Percentiles rank a stretch among this genome's conserved stretches.
Conservation (phyloP, 768 basidiomycete species). For the Kwoniella sp. region DNA sequence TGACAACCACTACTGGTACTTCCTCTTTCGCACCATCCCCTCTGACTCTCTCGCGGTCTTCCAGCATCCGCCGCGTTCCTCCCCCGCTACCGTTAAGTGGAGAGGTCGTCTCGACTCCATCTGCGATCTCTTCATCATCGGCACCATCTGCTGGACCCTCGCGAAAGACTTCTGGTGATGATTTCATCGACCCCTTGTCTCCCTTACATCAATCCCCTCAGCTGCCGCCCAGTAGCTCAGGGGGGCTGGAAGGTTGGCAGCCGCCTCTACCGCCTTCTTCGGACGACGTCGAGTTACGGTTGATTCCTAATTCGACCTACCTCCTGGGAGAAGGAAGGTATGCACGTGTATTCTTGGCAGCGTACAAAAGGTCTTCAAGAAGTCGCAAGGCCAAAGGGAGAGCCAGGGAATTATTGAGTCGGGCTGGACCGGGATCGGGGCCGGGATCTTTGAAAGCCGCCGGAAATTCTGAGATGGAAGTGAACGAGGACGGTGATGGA, state of each 20-base stretch:
- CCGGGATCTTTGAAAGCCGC: not conserved
- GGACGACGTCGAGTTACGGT: conserved; percentile 39
- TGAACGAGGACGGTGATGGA: conserved; percentile 30
- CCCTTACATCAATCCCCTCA: conserved; percentile 47
- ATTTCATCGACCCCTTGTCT: conserved; percentile 34
- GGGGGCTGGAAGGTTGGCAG: conserved; percentile 30
- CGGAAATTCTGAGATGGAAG: conserved; percentile 3
- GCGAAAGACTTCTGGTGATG: conserved; percentile 2
- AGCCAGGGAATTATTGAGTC: conserved; percentile 7
- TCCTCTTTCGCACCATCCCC: conserved; percentile 35
- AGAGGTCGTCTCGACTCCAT: not conserved
- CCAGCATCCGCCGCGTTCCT: conserved; percentile 19
- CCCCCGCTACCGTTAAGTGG: conserved; percentile 5
- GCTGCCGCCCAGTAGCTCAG: conserved; percentile 24
- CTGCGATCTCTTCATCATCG: not conserved
- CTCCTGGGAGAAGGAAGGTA: conserved; percentile 50
- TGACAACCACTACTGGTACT: not conserved
- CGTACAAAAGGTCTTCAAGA: conserved; percentile 25
- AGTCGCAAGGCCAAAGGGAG: conserved; percentile 15
- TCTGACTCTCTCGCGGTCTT: conserved; percentile 28
- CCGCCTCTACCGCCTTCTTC: conserved; percentile 36
- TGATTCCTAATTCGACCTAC: conserved; percentile 31
- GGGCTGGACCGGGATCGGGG: not conserved
- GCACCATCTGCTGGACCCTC: conserved; percentile 3
- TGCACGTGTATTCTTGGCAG: conserved; percentile 45